Evolutionary conservation across 441 rosid species (phyloP).

Genomic region (Pelargonium australe): DNA sequence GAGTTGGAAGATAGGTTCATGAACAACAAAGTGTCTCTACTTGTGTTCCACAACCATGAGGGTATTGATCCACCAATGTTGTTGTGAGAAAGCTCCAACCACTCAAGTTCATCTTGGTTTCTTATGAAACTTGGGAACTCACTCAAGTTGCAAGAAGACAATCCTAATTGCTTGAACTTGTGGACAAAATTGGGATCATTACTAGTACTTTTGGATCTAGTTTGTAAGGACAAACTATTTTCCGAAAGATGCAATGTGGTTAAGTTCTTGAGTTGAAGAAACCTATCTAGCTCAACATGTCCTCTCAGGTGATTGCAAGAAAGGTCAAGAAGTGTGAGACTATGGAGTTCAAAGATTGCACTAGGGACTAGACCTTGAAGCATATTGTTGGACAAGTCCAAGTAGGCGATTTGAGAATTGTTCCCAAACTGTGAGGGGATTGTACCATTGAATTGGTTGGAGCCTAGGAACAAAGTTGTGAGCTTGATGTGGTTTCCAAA

Average conservation of each 20-base stretch:
- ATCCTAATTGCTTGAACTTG: not conserved
- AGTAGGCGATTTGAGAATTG: accelerated
- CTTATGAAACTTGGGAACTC: constrained; percentile 18
- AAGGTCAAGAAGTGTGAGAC: not conserved
- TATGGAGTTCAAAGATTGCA: not conserved
- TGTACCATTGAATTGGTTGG: not conserved
- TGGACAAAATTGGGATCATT: not conserved
- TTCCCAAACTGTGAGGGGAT: not conserved
- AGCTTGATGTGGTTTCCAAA: not conserved
- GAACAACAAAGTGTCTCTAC: not conserved
- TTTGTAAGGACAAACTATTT: not conserved
- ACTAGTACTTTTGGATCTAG: not conserved
- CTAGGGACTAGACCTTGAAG: constrained; percentile 4
- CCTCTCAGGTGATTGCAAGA: not conserved
- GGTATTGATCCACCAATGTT: constrained; percentile 15
- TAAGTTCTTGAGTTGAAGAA: not conserved
- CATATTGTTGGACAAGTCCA: constrained; percentile 11
- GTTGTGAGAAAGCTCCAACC: constrained; percentile 19
- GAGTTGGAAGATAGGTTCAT: constrained; percentile 17
- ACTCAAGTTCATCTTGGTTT: not conserved
- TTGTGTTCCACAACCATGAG: not conserved
- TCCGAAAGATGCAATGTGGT: constrained; percentile 1
- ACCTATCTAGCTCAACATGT: not conserved
- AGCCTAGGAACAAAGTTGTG: not conserved
- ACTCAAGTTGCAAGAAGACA: constrained; percentile 12